Evolutionary conservation across 202 grass and related monocot genomes (phyloP), one percentile per base, ranked within the genome.

Genomic region (Hordeum pubiflorum): DNA sequence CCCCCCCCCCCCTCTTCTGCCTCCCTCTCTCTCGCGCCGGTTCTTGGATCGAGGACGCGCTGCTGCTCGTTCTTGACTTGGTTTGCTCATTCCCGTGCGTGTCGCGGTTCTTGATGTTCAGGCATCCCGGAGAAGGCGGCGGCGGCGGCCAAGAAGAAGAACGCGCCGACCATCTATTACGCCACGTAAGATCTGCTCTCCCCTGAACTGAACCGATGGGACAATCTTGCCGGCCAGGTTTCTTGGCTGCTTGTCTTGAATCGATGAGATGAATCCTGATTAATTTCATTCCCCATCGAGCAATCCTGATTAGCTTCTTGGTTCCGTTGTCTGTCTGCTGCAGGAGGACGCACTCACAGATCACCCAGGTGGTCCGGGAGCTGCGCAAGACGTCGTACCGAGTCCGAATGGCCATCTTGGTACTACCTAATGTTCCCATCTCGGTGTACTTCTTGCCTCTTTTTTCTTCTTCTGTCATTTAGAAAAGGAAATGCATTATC

Each of bases 281-380:
- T n/a, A 43, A n/a, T 18, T 72, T 72, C 69, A 9, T 17, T 6
- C 46, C 46, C 46, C 22, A 2, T 71, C 7, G 9, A 26, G 3
- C 27, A 8, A 64, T 36, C 67, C 76, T 74, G 87, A 87, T 48
- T 82, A 59, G 40, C 85, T 77, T 82, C 65, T 83, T 43, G 6
- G 41, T 31, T 29, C 7, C 34, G 34, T 58, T 81, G 74, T 41
- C 48, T 88, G 21, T 38, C 17, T 83, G 65, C 48, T 86, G 74
- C 90, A 97, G 91, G 91, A 94, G 91, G 88, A 97, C 91, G 23
- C 94, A 97, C 81, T 84, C 94, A 0, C 94, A 97, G 87, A 97
- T 97, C 89, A 94, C 76, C 58, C 94, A 97, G 78, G 94, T 97
- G 77, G 80, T 97, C 77, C 91, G 94, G 61, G 94, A 97, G 82